Base-by-base conservation (phyloP, 805 yeast genomes). In the Pichia rugopelliculosa region DNA sequence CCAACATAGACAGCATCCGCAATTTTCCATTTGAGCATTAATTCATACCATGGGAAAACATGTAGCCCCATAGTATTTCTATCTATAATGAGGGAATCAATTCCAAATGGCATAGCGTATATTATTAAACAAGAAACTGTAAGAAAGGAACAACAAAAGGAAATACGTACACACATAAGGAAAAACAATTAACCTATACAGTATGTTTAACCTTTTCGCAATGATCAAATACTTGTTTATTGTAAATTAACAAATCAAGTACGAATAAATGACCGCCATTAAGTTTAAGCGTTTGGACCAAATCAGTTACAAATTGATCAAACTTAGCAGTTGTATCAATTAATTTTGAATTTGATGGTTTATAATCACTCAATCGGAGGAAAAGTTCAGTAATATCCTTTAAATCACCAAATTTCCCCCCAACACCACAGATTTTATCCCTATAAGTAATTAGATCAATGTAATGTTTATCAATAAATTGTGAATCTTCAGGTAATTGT, bases 201-300 rank as follows among this genome's bases (percentile, higher is more conserved):
- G 21, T 22, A 40, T 57, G 56, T 39, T 52, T 44, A 39, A 52
- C 47, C 43, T 56, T 58, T 46, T 74, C 76, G 49, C 74, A 68
- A 21, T 58, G 58, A 42, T 76, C 76, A 55, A 77, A 77, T 11
- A 68, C 67, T 48, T 62, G 58, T 46, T 75, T 76, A 51, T 75
- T 77, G 44, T 76, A 73, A 20, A 78, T 57, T 38, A 82, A 57
- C 1, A 82, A 67, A 56, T 82, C 88, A 56, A 82, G 70, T 12
- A 77, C 70, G 45, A 75, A 75, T 2, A 82, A 68, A 54, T 79
- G 75, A 1, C 82, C 83, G 17, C 84, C 82, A 55, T 82, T 82
- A 30, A 76, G 54, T 17, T 64, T 61, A 39, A 76, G 59, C 30
- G 80, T 66, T 48, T 69, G 56, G 54, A 68, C 68, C 41, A 76